phyloP scores from a whole-genome alignment of 2,329 filamentous ascomycete genomes.

The Microsporum canis region DNA sequence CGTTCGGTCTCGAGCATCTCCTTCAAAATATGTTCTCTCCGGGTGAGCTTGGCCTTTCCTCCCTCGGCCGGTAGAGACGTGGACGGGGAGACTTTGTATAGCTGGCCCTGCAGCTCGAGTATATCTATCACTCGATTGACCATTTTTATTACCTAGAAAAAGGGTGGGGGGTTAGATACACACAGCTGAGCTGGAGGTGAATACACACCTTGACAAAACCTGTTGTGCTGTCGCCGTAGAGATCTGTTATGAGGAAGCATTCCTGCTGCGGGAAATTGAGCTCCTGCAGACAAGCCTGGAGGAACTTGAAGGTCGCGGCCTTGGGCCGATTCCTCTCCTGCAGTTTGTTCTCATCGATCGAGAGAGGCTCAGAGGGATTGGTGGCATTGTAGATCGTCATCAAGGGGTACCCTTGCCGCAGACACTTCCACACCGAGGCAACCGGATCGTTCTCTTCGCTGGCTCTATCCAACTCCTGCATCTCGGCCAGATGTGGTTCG shows the following conservation, averaged over 20 bases:
- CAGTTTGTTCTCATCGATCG: conserved; percentile 52
- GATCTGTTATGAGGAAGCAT: conserved; percentile 82
- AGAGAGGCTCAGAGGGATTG: conserved; percentile 56
- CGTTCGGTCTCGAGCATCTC: conserved; percentile 91
- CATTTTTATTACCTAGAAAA: conserved; percentile 63
- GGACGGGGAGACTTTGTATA: conserved; percentile 52
- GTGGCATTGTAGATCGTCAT: conserved; percentile 82
- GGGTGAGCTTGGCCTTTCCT: conserved; percentile 46
- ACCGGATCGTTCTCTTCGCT: conserved; percentile 63
- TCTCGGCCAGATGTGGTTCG: conserved; percentile 58
- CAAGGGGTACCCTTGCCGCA: conserved; percentile 72
- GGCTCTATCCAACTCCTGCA: conserved; percentile 57
- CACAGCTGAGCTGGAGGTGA: not conserved
- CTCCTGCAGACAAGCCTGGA: conserved; percentile 76
- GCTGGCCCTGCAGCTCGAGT: conserved; percentile 63
- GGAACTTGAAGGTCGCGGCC: conserved; percentile 81
- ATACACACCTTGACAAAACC: conserved; percentile 76
- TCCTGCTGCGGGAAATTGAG: conserved; percentile 68
- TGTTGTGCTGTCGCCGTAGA: conserved; percentile 88
- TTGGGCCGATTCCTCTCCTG: conserved; percentile 69
- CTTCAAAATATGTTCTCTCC: conserved; percentile 78
- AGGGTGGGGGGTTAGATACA: not conserved
- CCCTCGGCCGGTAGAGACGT: conserved; percentile 40
- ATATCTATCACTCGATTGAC: conserved; percentile 87
- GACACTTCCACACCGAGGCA: conserved; percentile 77